These are phyloP conservation scores for Penicillium paradoxum DNA, from an alignment of 495 filamentous ascomycete genomes.

Conservation along the genomic window DNA sequence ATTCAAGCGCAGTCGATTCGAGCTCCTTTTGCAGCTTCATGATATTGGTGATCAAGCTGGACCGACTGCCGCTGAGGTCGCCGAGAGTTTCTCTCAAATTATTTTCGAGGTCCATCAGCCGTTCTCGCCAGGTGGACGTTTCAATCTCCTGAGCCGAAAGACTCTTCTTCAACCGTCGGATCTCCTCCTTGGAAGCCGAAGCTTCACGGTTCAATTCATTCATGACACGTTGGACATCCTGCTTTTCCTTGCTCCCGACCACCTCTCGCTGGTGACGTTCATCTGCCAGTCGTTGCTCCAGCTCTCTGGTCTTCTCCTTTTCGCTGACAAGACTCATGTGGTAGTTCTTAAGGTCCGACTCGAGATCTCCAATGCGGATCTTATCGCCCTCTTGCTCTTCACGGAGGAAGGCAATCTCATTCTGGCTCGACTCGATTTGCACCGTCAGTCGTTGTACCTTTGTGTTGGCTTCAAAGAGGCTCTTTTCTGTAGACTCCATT, in stretches of 20 bases:
- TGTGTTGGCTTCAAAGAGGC: constrained; percentile 70
- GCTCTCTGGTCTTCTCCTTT: constrained; percentile 69
- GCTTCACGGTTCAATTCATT: constrained; percentile 81
- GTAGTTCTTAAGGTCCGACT: constrained; percentile 69
- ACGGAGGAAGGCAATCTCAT: constrained; percentile 88
- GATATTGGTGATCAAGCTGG: constrained; percentile 80
- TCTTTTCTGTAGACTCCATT: constrained; percentile 69
- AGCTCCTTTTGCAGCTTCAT: constrained; percentile 83
- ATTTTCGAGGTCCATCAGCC: constrained; percentile 81
- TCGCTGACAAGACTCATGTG: constrained; percentile 72
- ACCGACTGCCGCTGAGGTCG: constrained; percentile 81
- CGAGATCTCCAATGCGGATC: constrained; percentile 92
- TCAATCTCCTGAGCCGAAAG: constrained; percentile 83
- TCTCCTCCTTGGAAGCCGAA: constrained; percentile 80
- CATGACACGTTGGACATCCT: constrained; percentile 75
- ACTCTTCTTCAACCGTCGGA: constrained; percentile 70
- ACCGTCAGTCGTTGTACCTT: constrained; percentile 82
- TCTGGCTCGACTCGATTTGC: constrained; percentile 86
- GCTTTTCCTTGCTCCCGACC: constrained; percentile 78
- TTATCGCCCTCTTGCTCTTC: constrained; percentile 98
- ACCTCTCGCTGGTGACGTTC: constrained; percentile 85
- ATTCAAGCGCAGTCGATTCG: constrained; percentile 72
- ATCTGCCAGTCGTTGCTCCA: constrained; percentile 69
- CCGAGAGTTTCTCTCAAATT: constrained; percentile 78
- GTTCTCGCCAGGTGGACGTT: constrained; percentile 81